phyloP scores from a whole-genome alignment of 495 filamentous ascomycete genomes.

The Tuber microsphaerosporum region DNA sequence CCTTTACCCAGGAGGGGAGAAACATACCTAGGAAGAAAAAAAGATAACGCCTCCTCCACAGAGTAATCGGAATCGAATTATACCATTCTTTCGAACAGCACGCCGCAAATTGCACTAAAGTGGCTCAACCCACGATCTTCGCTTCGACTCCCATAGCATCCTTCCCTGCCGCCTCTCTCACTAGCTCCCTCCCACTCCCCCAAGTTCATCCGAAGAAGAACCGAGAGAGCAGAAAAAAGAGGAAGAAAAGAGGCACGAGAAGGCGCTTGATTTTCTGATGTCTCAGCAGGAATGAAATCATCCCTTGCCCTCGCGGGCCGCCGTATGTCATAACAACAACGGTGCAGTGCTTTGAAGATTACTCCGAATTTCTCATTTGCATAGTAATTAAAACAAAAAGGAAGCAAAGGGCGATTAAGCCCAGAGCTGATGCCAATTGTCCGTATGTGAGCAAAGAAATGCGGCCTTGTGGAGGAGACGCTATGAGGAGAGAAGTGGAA shows the following conservation, averaged over 20 bases:
- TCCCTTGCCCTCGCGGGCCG: conserved; percentile 92
- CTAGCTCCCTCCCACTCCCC: conserved; percentile 43
- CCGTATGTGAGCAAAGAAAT: conserved; percentile 99
- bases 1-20: conserved; percentile 7
- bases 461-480: conserved; percentile 95
- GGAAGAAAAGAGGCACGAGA: conserved; percentile 7
- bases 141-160: conserved; percentile 60
- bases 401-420: conserved; percentile 34
- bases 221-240: conserved; percentile 49
- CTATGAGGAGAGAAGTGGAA: conserved; percentile 51
- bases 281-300: conserved; percentile 88
- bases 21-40: conserved; percentile 57
- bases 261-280: conserved; percentile 86
- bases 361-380: conserved; percentile 99
- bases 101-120: conserved; percentile 99
- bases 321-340: conserved; percentile 46
- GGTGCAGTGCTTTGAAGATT: conserved; percentile 66
- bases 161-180: conserved; percentile 60
- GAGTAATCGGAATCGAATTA: conserved; percentile 99
- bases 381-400: conserved; percentile 44
- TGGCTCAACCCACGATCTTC: conserved; percentile 80
- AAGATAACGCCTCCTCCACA: conserved; percentile 66
- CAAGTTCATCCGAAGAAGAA: conserved; percentile 40
- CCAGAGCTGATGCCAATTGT: conserved; percentile 45
- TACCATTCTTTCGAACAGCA: conserved; percentile 57